Evolutionary conservation across 345 rosid species (phyloP).

Genomic region (Gossypium mustelinum): DNA sequence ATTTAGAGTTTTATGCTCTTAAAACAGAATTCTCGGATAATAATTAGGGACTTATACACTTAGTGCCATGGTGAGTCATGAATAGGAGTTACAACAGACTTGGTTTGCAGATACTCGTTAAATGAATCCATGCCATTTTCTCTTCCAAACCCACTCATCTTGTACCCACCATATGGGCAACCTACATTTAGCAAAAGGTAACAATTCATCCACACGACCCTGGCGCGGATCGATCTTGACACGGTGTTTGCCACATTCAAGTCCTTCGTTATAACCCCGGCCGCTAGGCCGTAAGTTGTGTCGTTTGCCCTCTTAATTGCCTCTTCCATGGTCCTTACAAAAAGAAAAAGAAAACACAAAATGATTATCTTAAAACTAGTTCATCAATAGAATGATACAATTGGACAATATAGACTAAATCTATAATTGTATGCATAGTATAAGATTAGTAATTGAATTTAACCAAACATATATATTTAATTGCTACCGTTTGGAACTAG

Average conservation of each 20-base stretch:
- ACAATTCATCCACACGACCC: constrained; percentile 59
- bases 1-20: no score
- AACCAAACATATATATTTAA: no score
- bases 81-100: constrained; percentile 64
- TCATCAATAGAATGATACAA: no score
- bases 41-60: neutral
- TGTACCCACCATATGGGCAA: constrained; percentile 69
- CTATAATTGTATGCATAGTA: no score
- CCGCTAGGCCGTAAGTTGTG: constrained; percentile 69
- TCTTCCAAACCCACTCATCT: constrained; percentile 65
- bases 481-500: no score
- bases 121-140: constrained; percentile 63
- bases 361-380: no score
- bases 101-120: constrained; percentile 50
- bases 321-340: constrained; percentile 62
- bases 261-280: constrained; percentile 63
- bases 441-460: no score
- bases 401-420: no score
- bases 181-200: constrained; percentile 56
- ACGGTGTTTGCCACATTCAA: constrained; percentile 60
- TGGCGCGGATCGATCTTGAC: constrained; percentile 50
- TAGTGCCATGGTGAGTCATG: constrained; percentile 69
- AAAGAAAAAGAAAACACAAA: neutral
- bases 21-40: no score
- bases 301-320: constrained; percentile 56